Conservation (phyloP, 2,329 filamentous ascomycete genomes). For the Penicillium thymicola region DNA sequence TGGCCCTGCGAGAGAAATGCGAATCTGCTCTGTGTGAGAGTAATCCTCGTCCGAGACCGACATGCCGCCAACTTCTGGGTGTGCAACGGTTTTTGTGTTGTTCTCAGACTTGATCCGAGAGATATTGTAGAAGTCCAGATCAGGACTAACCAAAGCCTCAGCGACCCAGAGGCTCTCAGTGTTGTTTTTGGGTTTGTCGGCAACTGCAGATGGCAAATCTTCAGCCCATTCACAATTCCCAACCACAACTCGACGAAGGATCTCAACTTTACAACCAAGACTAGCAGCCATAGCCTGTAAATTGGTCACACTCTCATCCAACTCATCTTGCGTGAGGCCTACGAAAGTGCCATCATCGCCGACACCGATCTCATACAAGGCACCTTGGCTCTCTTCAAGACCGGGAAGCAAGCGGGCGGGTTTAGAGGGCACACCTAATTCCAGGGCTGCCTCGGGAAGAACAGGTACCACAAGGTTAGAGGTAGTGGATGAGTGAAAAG, state of each 20-base stretch:
- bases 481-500: conserved; percentile 78
- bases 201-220: conserved; percentile 18
- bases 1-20: conserved; percentile 82
- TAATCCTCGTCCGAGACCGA: conserved; percentile 22
- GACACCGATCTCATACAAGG: conserved; percentile 93
- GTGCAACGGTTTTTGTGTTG: neutral
- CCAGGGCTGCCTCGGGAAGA: conserved; percentile 62
- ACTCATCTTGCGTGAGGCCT: conserved; percentile 82
- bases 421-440: conserved; percentile 55
- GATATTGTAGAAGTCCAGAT: conserved; percentile 49
- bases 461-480: conserved; percentile 71
- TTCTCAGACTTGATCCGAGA: conserved; percentile 11
- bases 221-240: conserved; percentile 68
- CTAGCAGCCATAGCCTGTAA: conserved; percentile 88
- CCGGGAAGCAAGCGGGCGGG: conserved; percentile 63
- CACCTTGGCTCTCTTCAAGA: conserved; percentile 87
- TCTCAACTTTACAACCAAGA: conserved; percentile 78
- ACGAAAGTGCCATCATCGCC: conserved; percentile 90
- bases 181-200: conserved; percentile 26
- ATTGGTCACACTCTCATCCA: conserved; percentile 85
- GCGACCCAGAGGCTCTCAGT: conserved; percentile 73
- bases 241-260: conserved; percentile 77
- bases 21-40: conserved; percentile 69
- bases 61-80: neutral
- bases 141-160: conserved; percentile 82